Evolutionary conservation across 345 rosid species (phyloP), one percentile per base, ranked within the genome.

Genomic region (Gossypium thurberi): DNA sequence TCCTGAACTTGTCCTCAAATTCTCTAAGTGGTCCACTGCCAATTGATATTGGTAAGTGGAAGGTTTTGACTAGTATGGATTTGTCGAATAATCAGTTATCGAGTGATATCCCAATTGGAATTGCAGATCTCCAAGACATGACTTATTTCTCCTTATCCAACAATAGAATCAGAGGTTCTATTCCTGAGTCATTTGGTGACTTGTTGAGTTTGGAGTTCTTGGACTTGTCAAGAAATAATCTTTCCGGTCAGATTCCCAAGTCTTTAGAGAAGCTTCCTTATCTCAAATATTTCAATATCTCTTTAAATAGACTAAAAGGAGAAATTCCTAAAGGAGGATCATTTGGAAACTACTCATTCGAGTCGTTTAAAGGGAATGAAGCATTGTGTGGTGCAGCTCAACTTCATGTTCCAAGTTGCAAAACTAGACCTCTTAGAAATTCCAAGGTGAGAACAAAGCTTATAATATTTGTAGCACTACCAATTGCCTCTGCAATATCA

Each of bases 1-100:
- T 51, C 18, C 2, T 74, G 1, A 9, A 76, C n/a, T 11, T 80
- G 57, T 76, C 80, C 9, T 76, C 78, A 15, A 80, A 80, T 70
- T 42, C 17, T 37, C 51, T 77, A 0, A 13, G 18, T 4, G 81
- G 81, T 0, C 1, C 51, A 0, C 68, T 81, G 2, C 74, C 78
- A 28, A 1, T 5, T 9, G 62, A 60, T 1, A 48, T 81, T 60
- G 76, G 74, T 18, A 69, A 81, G 10, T 55, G 78, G 57, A 67
- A 46, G 47, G 80, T 53, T 53, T n/a, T 66, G 64, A 6, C 10
- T 11, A 2, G 1, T 7, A 1, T 79, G 17, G 72, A 81, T 75
- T 47, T 81, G 0, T 77, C 83, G n/a, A 9, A 25, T 0, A 81
- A 81, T 51, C 26, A 57, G 0, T 26, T 80, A 10, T 64, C 73